Percentiles rank a stretch among this genome's conserved stretches.
phyloP scores from a whole-genome alignment of 345 rosid genomes.

The Eucalyptus fibrosa region DNA sequence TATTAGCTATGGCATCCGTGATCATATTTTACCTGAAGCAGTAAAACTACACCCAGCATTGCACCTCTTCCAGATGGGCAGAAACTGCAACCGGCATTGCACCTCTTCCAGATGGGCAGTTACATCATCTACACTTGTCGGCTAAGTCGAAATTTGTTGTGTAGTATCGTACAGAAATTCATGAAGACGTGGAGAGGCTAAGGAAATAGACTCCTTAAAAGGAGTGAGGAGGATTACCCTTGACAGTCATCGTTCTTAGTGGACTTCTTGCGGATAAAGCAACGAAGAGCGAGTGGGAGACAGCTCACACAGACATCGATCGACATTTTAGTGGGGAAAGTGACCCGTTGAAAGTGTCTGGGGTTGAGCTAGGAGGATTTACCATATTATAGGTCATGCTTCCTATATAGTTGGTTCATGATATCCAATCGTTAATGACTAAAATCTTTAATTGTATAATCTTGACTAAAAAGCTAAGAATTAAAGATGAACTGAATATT shows the following conservation, averaged over 20 bases:
- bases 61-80: not conserved
- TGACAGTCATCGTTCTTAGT: not conserved
- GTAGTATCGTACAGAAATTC: not conserved
- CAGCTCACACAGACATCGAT: not conserved
- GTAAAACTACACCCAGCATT: not conserved
- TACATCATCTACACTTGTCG: not conserved
- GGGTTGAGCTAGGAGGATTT: constrained; percentile 10
- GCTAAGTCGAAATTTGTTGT: too few species aligned
- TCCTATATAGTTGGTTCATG: not conserved
- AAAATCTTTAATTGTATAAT: too few species aligned
- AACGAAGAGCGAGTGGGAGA: not conserved
- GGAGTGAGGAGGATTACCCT: not conserved
- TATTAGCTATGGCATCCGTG: not conserved
- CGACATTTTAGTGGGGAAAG: not conserved
- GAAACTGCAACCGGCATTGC: not conserved
- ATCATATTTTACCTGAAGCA: too few species aligned
- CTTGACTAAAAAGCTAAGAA: too few species aligned
- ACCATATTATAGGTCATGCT: constrained; percentile 15
- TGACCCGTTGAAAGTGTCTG: not conserved
- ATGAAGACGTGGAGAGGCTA: not conserved
- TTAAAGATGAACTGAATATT: too few species aligned
- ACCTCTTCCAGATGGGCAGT: not conserved
- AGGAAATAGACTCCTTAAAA: not conserved
- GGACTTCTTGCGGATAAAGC: too few species aligned
- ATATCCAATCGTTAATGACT: too few species aligned